These are phyloP conservation scores for Cephaloascus albidus DNA, from an alignment of 805 yeast species.

Conservation along the genomic window DNA sequence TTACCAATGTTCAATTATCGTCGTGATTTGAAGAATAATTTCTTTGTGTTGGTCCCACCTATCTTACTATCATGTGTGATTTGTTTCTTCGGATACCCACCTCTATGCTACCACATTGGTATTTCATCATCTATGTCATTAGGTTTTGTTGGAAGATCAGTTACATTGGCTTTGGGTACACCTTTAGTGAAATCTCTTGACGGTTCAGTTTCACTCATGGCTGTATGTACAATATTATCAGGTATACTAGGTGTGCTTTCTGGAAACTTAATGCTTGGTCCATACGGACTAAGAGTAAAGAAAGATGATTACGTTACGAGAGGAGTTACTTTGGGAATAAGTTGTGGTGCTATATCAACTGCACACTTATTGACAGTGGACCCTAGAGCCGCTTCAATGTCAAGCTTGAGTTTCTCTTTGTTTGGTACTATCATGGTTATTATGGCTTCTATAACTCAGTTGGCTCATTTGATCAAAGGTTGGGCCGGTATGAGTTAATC, in stretches of 20 bases:
- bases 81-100: conserved; percentile 63
- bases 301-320: conserved; percentile 63
- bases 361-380: conserved; percentile 62
- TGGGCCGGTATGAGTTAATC: conserved; percentile 33
- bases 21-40: conserved; percentile 49
- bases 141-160: conserved; percentile 74
- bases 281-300: conserved; percentile 35
- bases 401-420: conserved; percentile 59
- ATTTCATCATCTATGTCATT: conserved; percentile 50
- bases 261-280: conserved; percentile 43
- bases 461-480: conserved; percentile 34
- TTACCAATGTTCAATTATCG: conserved; percentile 74
- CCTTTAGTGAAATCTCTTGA: conserved; percentile 60
- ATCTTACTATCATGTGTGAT: conserved; percentile 43
- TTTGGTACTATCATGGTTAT: conserved; percentile 71
- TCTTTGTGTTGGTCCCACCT: conserved; percentile 51
- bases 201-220: conserved; percentile 66
- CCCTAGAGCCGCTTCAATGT: conserved; percentile 76
- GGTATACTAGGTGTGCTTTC: conserved; percentile 69
- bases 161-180: conserved; percentile 71
- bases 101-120: conserved; percentile 56
- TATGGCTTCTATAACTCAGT: conserved; percentile 48
- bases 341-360: conserved; percentile 79
- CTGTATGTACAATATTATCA: conserved; percentile 67
- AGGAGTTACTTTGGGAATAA: conserved; percentile 69